Evolutionary conservation across 495 filamentous ascomycete species (phyloP).

Genomic region (Tuber umbilicatum): DNA sequence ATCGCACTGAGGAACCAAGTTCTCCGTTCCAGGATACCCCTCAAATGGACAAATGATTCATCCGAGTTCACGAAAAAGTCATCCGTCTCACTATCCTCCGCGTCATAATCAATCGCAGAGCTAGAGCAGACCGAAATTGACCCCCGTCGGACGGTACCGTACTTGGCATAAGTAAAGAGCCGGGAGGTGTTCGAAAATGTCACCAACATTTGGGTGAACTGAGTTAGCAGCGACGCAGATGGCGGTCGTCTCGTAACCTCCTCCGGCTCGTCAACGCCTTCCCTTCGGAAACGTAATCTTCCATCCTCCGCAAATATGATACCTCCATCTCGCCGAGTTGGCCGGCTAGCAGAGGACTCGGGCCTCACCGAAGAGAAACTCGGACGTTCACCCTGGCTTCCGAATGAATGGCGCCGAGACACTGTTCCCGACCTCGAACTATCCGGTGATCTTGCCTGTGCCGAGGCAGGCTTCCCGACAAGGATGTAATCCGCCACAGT

Average conservation of each 20-base stretch:
- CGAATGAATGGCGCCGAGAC: slow-evolving; percentile 36
- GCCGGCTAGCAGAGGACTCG: neutral
- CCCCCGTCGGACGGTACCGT: slow-evolving; percentile 12
- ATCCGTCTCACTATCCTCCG: slow-evolving; percentile 20
- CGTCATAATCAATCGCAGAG: slow-evolving; percentile 20
- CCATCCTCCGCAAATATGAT: neutral
- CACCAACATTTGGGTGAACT: slow-evolving; percentile 15
- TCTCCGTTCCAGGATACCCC: slow-evolving; percentile 20
- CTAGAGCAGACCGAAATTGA: slow-evolving; percentile 9
- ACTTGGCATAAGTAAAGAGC: slow-evolving; percentile 31
- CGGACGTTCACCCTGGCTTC: slow-evolving; percentile 17
- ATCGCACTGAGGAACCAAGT: slow-evolving; percentile 38
- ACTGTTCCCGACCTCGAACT: slow-evolving; percentile 8
- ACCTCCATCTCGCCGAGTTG: neutral
- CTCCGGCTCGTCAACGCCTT: neutral
- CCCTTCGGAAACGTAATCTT: neutral
- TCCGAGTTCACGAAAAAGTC: slow-evolving; percentile 18
- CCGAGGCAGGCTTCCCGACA: neutral
- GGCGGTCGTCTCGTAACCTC: neutral
- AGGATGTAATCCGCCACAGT: neutral
- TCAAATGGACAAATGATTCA: slow-evolving; percentile 20
- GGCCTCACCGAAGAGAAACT: slow-evolving; percentile 14
- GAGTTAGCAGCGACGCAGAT: slow-evolving; percentile 12
- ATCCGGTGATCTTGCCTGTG: neutral
- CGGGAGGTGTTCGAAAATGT: slow-evolving; percentile 23